Evolutionary conservation across 2,329 filamentous ascomycete genomes (phyloP), one percentile per base, ranked within the genome.

Genomic region (Penicillium concentricum): DNA sequence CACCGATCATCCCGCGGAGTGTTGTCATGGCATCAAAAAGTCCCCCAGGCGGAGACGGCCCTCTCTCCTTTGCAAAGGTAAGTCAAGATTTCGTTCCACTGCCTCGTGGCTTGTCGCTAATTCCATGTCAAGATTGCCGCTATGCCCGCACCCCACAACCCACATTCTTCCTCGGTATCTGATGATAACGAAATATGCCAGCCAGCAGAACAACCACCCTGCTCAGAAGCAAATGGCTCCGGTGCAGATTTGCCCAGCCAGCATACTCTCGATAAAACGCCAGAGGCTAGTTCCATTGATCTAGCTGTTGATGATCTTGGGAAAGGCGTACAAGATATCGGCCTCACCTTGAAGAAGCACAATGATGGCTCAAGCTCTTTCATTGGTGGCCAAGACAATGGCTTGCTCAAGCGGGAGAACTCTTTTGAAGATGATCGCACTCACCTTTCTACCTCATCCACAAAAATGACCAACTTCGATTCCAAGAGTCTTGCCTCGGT

Each of bases 401-500:
- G 64, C 28, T 43, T 66, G 41, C 58, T 75, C 46, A 72, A 75
- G 65, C 67, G 69, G 44, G 72, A 76, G 56, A 68, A 68, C 48
- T 69, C 69, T 7, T 74, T 76, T 59, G 75, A 77, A 61, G 78
- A 80, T 66, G 78, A 79, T 57, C 77, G 75, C 50, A 80, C 78
- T 10, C 78, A 80, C 58, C 67, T 79, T 16, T 86, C 84, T 16
- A 83, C 78, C 62, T 83, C 81, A 44, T 87, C 84, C 38, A 92
- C 87, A 3, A 97, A 97, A 75, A 90, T 91, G 50, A 89, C 91
- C 35, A 97, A 92, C 70, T 81, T 96, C 39, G 93, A 97, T 72
- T 92, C 90, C 47, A 97, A 97, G 78, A 97, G 92, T 72, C 90
- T 95, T 67, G 91, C 91, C 5, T 97, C 93, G 26, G 91, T 91